A percentile compares a stretch with the other conserved stretches of the same genome.
Conservation (phyloP, 441 rosid species). For the Geranium incanum region DNA sequence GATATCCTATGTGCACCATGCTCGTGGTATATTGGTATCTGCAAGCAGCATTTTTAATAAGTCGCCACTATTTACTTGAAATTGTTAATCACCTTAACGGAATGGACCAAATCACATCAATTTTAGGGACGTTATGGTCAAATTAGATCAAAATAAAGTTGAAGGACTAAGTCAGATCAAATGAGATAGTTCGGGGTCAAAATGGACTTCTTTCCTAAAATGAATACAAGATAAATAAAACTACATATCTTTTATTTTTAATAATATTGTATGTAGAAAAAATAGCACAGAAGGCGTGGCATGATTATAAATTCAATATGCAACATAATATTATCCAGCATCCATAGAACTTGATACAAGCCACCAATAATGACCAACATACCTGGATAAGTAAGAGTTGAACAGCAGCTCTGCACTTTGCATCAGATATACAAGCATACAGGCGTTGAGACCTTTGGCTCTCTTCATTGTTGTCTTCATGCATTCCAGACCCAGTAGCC, state of each 20-base stretch:
- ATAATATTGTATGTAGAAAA: background rate
- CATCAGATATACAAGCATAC: conserved; percentile 69
- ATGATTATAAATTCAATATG: background rate
- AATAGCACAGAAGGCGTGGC: background rate
- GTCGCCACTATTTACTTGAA: background rate
- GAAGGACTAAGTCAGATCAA: no score
- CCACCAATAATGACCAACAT: conserved; percentile 13
- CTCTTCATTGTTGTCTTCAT: conserved; percentile 47
- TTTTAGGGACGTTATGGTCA: background rate
- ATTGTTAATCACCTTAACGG: background rate
- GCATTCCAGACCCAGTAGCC: conserved; percentile 31
- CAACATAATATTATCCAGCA: background rate
- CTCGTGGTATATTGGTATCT: background rate
- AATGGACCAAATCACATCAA: background rate
- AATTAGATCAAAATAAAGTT: background rate
- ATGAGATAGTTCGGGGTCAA: no score
- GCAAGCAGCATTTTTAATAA: no score
- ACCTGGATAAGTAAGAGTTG: conserved; percentile 98
- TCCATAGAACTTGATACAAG: background rate
- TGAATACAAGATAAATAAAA: background rate
- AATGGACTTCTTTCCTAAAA: background rate
- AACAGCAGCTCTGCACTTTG: conserved; percentile 97
- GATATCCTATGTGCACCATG: background rate
- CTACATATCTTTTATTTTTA: background rate
- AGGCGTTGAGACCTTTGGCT: conserved; percentile 41